phyloP scores from a whole-genome alignment of 345 rosid genomes.

The Nasturtium officinale region DNA sequence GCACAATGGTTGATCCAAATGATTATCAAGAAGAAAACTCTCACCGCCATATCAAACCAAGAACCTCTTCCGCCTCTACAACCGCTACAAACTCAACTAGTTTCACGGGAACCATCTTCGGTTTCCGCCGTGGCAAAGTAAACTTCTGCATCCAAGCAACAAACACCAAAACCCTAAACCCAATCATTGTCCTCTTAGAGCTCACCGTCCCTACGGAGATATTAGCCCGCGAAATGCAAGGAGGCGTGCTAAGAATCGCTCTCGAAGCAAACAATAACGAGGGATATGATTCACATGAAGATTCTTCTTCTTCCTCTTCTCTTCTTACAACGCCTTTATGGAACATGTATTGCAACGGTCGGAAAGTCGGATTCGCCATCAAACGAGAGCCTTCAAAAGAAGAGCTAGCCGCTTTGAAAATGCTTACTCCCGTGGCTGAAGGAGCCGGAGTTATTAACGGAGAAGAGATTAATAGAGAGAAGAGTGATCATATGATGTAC shows the following conservation, averaged over 20 bases:
- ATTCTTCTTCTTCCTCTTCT: slow-evolving; percentile 16
- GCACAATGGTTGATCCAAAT: slow-evolving; percentile 42
- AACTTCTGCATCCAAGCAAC: slow-evolving; percentile 63
- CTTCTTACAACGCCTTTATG: slow-evolving; percentile 59
- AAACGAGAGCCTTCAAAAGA: slow-evolving; percentile 53
- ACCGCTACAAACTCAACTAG: slow-evolving; percentile 38
- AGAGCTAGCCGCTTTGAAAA: slow-evolving; percentile 53
- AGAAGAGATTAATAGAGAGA: slow-evolving; percentile 37
- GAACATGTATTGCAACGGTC: slow-evolving; percentile 73
- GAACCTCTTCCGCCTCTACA: slow-evolving; percentile 26
- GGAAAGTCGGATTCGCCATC: slow-evolving; percentile 69
- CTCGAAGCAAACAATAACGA: slow-evolving; percentile 46
- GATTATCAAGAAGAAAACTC: slow-evolving; percentile 35
- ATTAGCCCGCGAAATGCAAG: slow-evolving; percentile 70
- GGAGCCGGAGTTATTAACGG: slow-evolving; percentile 70
- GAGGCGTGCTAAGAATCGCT: slow-evolving; percentile 61
- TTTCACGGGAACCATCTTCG: slow-evolving; percentile 66
- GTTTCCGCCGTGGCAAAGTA: slow-evolving; percentile 62
- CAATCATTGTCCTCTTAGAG: slow-evolving; percentile 58
- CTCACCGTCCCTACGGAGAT: slow-evolving; percentile 54
- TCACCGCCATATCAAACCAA: slow-evolving; percentile 11
- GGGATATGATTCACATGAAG: not conserved
- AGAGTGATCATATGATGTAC: slow-evolving; percentile 59
- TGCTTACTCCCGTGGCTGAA: slow-evolving; percentile 53
- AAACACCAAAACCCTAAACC: slow-evolving; percentile 51